Evolutionary conservation across 2,329 filamentous ascomycete genomes (phyloP).

Genomic region (Penicillium crustosum): DNA sequence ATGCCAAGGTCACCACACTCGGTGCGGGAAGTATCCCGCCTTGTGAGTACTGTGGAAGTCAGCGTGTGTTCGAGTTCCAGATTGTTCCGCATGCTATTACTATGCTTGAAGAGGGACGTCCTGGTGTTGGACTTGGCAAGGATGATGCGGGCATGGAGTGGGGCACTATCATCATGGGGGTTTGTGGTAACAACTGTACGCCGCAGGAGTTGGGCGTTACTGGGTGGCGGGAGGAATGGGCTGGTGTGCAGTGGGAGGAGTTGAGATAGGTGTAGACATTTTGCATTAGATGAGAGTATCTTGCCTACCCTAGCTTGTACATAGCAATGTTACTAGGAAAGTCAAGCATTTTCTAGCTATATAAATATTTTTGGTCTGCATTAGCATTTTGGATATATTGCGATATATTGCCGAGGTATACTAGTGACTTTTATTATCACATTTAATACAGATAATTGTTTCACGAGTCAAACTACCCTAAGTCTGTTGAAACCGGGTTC

Average conservation of each 20-base stretch:
- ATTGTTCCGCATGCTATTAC: conserved; percentile 86
- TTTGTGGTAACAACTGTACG: conserved; percentile 79
- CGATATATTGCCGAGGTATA: neutral
- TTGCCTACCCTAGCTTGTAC: neutral
- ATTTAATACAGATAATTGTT: no score
- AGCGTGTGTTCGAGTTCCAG: conserved; percentile 86
- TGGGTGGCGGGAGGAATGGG: conserved; percentile 91
- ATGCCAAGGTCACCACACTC: conserved; percentile 30
- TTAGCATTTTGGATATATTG: neutral
- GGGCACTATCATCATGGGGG: conserved; percentile 86
- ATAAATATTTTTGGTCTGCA: neutral
- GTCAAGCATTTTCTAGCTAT: neutral
- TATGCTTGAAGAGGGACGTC: conserved; percentile 75
- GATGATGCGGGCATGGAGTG: conserved; percentile 88
- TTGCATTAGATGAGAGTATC: neutral
- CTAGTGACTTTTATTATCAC: no score
- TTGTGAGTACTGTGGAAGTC: conserved; percentile 72
- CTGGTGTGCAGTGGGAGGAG: conserved; percentile 98
- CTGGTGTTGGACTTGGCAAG: conserved; percentile 56
- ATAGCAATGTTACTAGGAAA: neutral
- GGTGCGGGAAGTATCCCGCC: conserved; percentile 60
- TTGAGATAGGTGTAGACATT: conserved; percentile 18
- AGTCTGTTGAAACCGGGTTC: no score
- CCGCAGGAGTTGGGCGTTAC: conserved; percentile 61
- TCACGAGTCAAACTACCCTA: no score